A percentile compares a stretch with the other conserved stretches of the same genome.
Conservation (phyloP, 768 basidiomycete genomes). For the Macrolepiota fuliginosa region DNA sequence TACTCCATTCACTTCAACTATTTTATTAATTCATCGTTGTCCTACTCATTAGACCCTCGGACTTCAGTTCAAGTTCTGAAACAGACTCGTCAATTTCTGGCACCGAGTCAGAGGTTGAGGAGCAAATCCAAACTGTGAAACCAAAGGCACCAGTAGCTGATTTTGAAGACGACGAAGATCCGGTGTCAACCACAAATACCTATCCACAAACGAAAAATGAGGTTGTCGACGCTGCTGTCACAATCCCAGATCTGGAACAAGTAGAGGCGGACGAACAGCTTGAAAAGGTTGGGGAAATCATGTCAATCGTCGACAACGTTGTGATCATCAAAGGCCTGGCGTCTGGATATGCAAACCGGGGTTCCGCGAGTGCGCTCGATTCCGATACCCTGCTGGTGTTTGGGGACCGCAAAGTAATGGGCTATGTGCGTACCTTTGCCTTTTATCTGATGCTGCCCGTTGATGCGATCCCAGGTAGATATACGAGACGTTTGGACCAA, state of each 20-base stretch:
- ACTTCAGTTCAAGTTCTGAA: conserved; percentile 38
- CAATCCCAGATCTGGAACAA: conserved; percentile 60
- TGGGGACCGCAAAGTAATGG: conserved; percentile 85
- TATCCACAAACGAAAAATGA: conserved; percentile 73
- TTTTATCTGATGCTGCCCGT: conserved; percentile 4
- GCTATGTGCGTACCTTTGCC: conserved; percentile 60
- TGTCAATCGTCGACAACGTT: conserved; percentile 68
- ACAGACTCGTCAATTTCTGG: conserved; percentile 37
- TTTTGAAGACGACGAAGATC: conserved; percentile 57
- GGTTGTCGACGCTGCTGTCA: conserved; percentile 53
- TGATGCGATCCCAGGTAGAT: conserved; percentile 47
- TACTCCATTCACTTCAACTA: conserved; percentile 5
- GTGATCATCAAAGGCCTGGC: conserved; percentile 70
- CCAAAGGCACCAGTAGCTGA: conserved; percentile 25
- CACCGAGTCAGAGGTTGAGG: conserved; percentile 20
- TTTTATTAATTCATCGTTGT: conserved; percentile 8
- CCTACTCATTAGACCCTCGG: conserved; percentile 28
- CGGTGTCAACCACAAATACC: conserved; percentile 32
- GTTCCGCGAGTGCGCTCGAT: conserved; percentile 71
- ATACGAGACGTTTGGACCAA: conserved; percentile 95
- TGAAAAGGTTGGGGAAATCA: conserved; percentile 76
- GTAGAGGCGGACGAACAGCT: conserved; percentile 63
- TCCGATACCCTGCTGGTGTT: conserved; percentile 90
- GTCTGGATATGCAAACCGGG: conserved; percentile 38
- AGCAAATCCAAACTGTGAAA: conserved; percentile 13